Evolutionary conservation across 768 basidiomycete genomes (phyloP), one percentile per base, ranked within the genome.

Genomic region (Mrakia hoshinonis): DNA sequence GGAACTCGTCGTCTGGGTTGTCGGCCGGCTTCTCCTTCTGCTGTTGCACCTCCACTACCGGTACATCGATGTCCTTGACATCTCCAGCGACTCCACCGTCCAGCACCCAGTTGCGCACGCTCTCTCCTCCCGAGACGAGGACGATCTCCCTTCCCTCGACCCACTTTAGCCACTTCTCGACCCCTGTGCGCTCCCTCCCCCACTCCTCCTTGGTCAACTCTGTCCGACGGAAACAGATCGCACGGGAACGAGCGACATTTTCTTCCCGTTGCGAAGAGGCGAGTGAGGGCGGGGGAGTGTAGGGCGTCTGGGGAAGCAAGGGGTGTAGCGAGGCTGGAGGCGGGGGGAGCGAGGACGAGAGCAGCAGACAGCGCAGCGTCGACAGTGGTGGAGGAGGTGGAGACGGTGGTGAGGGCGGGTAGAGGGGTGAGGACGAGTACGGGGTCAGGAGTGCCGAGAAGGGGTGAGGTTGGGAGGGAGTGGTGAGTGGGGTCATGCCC

Each of bases 341-440:
- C 0, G 67, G 67, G 9, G 67, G 67, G 15, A 68, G 38, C n/a
- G 67, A 68, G 24, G 67, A 68, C 52, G 67, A 68, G 24, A 68
- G 54, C 20, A 73, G 67, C 4, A 74, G 1, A 85, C 84, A 69
- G 89, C 82, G 0, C 81, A 81, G 5, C 84, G 83, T 60, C 84
- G 84, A 62, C 89, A 81, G n/a, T 79, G 62, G 71, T 48, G 4
- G 76, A 34, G 29, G 43, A 75, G 73, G 26, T 79, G 47, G 34
- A 75, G 64, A 52, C 20, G 48, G 39, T 0, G 67, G 29, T 11
- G 67, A 58, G 55, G 68, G 71, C 43, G 67, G 65, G 11, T 29
- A 24, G 24, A 60, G 70, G 66, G 67, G 61, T 48, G 66, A 60
- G 12, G 64, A 49, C 49, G 58, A 43, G 47, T 46, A 54, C 15